A percentile compares a stretch with the other conserved stretches of the same genome.
phyloP scores from a whole-genome alignment of 208 protist species.

The Tritrichomonas musculus region DNA sequence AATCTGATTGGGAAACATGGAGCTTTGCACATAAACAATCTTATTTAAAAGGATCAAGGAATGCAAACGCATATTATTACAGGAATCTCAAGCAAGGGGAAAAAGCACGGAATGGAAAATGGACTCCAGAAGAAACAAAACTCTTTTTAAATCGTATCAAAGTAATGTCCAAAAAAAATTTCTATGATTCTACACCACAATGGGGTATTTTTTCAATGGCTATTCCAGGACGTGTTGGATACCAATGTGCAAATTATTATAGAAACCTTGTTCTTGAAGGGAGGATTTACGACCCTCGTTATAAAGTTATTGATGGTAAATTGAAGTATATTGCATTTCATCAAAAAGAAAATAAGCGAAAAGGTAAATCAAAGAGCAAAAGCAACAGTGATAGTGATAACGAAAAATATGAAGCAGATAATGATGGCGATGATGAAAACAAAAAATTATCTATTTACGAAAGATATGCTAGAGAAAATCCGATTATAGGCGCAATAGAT shows the following conservation, averaged over 20 bases:
- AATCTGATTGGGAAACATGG: not conserved
- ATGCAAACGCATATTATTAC: conserved; percentile 16
- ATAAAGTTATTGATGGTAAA: not conserved
- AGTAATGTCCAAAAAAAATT: not conserved
- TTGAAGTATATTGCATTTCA: not conserved
- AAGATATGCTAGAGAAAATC: not conserved
- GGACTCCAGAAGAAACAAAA: not conserved
- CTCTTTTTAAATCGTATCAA: not conserved
- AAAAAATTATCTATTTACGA: not conserved
- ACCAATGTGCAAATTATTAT: conserved; percentile 46
- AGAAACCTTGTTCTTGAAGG: not conserved
- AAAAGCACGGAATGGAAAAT: not conserved
- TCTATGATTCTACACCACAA: conserved; percentile 36
- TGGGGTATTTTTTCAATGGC: conserved; percentile 60
- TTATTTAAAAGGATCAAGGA: not conserved
- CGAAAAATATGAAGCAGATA: no score
- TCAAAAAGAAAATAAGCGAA: no score
- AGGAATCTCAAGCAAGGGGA: not conserved
- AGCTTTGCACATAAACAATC: not conserved
- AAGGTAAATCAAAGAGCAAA: no score
- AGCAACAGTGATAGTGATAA: no score
- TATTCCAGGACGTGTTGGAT: conserved; percentile 60
- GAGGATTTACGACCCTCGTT: not conserved
- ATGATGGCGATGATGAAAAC: no score
- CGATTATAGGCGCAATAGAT: not conserved